Base-by-base conservation (phyloP, 345 rosid genomes). In the Citropsis articulata region DNA sequence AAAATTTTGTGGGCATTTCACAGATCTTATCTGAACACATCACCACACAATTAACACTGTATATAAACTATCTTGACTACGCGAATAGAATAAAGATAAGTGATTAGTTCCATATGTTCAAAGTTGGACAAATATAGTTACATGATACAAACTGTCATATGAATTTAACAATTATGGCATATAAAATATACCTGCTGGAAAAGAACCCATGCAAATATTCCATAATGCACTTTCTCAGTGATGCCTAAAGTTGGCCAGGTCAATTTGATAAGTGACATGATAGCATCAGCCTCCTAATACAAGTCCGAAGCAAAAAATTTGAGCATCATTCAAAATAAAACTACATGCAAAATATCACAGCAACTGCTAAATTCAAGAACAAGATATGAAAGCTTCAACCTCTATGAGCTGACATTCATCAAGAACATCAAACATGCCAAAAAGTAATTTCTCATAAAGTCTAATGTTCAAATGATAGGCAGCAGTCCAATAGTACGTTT, bases 171-270 rank as follows among this genome's bases (percentile, higher is more conserved):
- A 62, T 57, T 71, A 14, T 48, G 63, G 31, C 42, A 75, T 28
- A 72, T 63, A 69, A 81, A 62, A 67, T 73, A 75, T 91, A 93
- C 99, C 98, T 94, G 98, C 83, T 86, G 92, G 79, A 96, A 89
- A 73, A 94, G 90, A 76, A 87, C 87, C 97, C 95, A 96, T 71
- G 91, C 93, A 84, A 88, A 92, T 61, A 92, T 65, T 76, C 92
- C 95, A 86, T 89, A 73, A 79, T 96, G 99, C 76, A 93, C 69
- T 84, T 86, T 88, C 76, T 84, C 85, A 75, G 97, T 96, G 85
- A 96, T 91, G 88, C 99, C 99, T 83, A 96, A 87, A 75, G 92
- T 87, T 79, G 97, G 76, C 98, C 97, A 93, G 31, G 96, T 89
- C 75, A 90, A 79, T 81, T 89, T 91, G 80, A 96, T 81, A 84